Evolutionary conservation across 2,329 filamentous ascomycete species (phyloP).

Genomic region (Fusarium aywerte): DNA sequence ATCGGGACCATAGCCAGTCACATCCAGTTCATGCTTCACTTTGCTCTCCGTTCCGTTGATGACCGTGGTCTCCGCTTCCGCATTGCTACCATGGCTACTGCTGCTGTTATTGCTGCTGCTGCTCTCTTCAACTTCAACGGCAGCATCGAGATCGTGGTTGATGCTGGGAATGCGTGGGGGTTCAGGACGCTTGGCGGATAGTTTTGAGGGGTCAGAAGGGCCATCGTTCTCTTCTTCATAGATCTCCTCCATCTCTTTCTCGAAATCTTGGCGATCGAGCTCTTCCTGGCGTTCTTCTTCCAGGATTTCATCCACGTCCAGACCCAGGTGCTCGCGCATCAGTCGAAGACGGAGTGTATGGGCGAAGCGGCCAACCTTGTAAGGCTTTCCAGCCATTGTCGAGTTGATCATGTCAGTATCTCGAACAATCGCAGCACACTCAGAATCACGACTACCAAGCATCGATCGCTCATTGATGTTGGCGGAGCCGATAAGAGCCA

Average conservation of each 20-base stretch:
- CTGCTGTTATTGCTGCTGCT: slow-evolving; percentile 21
- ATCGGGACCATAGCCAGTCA: slow-evolving; percentile 81
- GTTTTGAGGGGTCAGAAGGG: slow-evolving; percentile 18
- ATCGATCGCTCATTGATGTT: slow-evolving; percentile 99
- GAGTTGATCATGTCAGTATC: slow-evolving; percentile 95
- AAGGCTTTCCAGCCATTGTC: slow-evolving; percentile 89
- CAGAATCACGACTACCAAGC: slow-evolving; percentile 90
- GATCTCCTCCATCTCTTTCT: slow-evolving; percentile 70
- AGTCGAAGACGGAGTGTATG: slow-evolving; percentile 91
- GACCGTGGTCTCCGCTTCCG: slow-evolving; percentile 6
- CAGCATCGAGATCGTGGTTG: slow-evolving; percentile 70
- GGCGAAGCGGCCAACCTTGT: slow-evolving; percentile 89
- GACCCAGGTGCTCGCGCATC: slow-evolving; percentile 96
- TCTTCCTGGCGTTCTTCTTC: slow-evolving; percentile 80
- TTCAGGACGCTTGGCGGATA: slow-evolving; percentile 51
- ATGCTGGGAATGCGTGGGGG: slow-evolving; percentile 63
- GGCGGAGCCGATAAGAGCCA: slow-evolving; percentile 93
- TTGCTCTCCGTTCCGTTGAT: slow-evolving; percentile 65
- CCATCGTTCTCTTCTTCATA: slow-evolving; percentile 62
- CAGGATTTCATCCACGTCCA: slow-evolving; percentile 91
- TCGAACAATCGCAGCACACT: slow-evolving; percentile 87
- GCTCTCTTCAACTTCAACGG: slow-evolving; percentile 52
- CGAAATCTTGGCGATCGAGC: slow-evolving; percentile 66
- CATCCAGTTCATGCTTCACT: slow-evolving; percentile 74
- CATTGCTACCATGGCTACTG: slow-evolving; percentile 1